Conservation (phyloP, 2,329 filamentous ascomycete genomes). For the Calonectria naviculata region DNA sequence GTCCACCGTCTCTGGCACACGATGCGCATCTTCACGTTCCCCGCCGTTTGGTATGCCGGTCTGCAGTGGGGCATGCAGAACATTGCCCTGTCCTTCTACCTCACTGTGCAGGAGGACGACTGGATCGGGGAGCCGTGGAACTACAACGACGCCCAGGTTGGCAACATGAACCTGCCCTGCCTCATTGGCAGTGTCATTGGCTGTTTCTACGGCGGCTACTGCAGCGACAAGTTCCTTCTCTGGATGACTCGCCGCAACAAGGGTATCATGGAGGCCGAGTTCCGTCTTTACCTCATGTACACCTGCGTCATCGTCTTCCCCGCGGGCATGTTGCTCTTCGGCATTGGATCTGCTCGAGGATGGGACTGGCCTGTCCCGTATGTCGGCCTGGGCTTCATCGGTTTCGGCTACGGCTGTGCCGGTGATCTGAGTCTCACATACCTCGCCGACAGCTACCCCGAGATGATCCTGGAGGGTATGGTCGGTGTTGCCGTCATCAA, state of each 20-base stretch:
- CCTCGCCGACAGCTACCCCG: conserved; percentile 65
- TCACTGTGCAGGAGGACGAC: conserved; percentile 67
- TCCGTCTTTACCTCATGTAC: conserved; percentile 62
- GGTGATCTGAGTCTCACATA: conserved; percentile 67
- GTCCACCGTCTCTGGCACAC: conserved; percentile 63
- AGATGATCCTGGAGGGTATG: conserved; percentile 69
- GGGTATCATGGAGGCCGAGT: conserved; percentile 66
- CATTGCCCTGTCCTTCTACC: conserved; percentile 69
- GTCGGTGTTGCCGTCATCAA: conserved; percentile 68
- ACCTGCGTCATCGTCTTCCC: conserved; percentile 62
- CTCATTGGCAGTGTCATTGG: conserved; percentile 65
- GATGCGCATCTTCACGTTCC: conserved; percentile 67
- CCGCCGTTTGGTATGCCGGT: conserved; percentile 67
- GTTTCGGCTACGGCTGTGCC: conserved; percentile 69
- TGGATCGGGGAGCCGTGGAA: conserved; percentile 66
- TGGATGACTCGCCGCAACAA: conserved; percentile 65
- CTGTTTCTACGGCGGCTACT: conserved; percentile 67
- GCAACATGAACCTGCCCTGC: conserved; percentile 68
- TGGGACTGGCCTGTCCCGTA: conserved; percentile 66
- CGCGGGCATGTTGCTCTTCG: conserved; percentile 63
- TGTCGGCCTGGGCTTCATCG: conserved; percentile 66
- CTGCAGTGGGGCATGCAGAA: conserved; percentile 70
- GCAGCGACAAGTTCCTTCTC: conserved; percentile 65
- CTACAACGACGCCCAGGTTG: conserved; percentile 63
- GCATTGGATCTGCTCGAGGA: conserved; percentile 60